phyloP scores from a whole-genome alignment of 2,329 filamentous ascomycete species.

The Chaetothyriales sp. region DNA sequence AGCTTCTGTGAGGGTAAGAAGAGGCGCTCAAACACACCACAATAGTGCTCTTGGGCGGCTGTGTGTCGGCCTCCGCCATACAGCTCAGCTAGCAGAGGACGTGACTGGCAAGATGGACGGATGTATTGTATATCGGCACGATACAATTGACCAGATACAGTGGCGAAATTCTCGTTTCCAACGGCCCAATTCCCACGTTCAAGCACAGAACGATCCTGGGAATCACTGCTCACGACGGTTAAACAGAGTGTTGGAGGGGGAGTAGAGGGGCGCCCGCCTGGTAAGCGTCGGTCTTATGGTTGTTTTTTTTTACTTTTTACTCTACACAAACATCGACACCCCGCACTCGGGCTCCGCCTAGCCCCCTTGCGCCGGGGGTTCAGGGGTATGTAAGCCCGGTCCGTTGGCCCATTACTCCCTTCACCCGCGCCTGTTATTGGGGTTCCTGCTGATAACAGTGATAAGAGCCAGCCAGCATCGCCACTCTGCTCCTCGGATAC shows the following conservation, averaged over 20 bases:
- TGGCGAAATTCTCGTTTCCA: too few species aligned
- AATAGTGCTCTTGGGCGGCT: conserved; percentile 22
- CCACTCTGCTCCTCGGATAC: neutral
- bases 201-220: too few species aligned
- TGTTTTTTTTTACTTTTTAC: too few species aligned
- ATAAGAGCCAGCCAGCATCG: neutral
- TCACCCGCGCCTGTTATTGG: neutral
- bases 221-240: too few species aligned
- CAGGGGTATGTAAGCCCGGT: neutral
- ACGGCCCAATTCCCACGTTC: too few species aligned
- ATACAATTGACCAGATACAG: too few species aligned
- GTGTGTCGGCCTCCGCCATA: conserved; percentile 26
- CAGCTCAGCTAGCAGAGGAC: neutral
- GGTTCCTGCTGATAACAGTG: neutral
- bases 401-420: neutral
- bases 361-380: too few species aligned
- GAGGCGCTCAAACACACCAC: conserved; percentile 23
- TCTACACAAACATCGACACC: neutral
- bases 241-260: too few species aligned
- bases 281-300: too few species aligned
- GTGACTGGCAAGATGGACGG: neutral
- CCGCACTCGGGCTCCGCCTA: neutral
- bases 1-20: neutral
- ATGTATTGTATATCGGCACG: too few species aligned
- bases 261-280: too few species aligned